Evolutionary conservation across 192 early-diverging fungal genomes (phyloP).

Genomic region (Umbelopsis vinacea): DNA sequence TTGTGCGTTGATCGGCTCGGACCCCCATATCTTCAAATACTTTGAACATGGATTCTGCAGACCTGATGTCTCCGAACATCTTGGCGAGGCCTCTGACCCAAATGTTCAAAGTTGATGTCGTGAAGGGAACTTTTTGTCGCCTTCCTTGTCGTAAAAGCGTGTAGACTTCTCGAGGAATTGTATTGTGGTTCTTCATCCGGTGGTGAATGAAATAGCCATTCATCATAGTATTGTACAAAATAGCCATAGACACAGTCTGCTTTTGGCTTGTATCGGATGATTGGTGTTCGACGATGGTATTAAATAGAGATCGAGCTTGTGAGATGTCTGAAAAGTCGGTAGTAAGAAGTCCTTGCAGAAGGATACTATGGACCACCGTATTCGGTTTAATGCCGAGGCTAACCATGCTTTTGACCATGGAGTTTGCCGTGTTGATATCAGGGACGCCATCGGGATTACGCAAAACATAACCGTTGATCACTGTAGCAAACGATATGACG

Average conservation of each 20-base stretch:
- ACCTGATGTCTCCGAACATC: constrained; percentile 29
- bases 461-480: constrained; percentile 35
- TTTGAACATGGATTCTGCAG: constrained; percentile 27
- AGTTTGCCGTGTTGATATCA: neutral
- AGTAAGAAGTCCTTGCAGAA: constrained; percentile 32
- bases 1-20: constrained; percentile 27
- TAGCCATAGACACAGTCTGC: neutral
- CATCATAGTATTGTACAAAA: constrained; percentile 40
- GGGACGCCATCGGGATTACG: neutral
- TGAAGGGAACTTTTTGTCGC: neutral
- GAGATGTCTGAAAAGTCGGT: constrained; percentile 10
- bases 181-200: constrained; percentile 17
- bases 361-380: constrained; percentile 17
- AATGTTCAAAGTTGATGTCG: constrained; percentile 33
- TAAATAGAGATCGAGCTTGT: constrained; percentile 15
- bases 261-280: neutral
- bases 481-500: constrained; percentile 29
- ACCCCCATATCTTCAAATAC: constrained; percentile 17
- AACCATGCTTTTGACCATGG: constrained; percentile 25
- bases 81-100: constrained; percentile 30
- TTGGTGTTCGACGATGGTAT: constrained; percentile 6
- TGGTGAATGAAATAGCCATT: constrained; percentile 34
- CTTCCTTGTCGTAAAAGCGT: constrained; percentile 18
- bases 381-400: constrained; percentile 20
- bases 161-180: constrained; percentile 24